phyloP scores from a whole-genome alignment of 768 basidiomycete species.

The Stropharia rugosoannulata region DNA sequence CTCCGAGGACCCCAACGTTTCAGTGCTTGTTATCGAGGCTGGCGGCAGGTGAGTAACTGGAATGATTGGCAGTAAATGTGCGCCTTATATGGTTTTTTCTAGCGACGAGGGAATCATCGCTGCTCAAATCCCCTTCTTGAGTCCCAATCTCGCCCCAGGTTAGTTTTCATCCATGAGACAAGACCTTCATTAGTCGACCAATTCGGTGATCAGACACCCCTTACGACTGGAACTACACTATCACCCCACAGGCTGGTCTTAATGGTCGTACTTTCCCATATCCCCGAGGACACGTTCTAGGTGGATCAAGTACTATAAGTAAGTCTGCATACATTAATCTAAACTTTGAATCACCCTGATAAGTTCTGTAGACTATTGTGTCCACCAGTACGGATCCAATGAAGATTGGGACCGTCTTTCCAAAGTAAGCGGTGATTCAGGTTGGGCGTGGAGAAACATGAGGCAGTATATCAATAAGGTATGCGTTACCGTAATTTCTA shows the following conservation, averaged over 20 bases:
- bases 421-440: slow-evolving; percentile 28
- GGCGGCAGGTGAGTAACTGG: neutral
- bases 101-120: slow-evolving; percentile 15
- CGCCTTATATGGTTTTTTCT: neutral
- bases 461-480: slow-evolving; percentile 28
- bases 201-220: neutral
- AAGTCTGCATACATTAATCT: neutral
- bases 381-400: slow-evolving; percentile 31
- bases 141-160: slow-evolving; percentile 15
- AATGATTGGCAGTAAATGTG: too few relatives aligned
- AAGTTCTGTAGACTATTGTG: slow-evolving; percentile 27
- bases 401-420: slow-evolving; percentile 38
- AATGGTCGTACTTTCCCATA: neutral
- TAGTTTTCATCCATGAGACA: neutral
- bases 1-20: slow-evolving; percentile 5
- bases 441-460: slow-evolving; percentile 40
- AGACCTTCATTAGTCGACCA: neutral
- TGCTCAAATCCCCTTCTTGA: slow-evolving; percentile 12
- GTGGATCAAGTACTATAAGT: slow-evolving; percentile 2
- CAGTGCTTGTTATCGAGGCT: slow-evolving; percentile 10
- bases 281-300: neutral
- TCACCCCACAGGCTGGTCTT: neutral
- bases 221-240: slow-evolving; percentile 3
- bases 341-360: neutral
- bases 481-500: too few relatives aligned